Evolutionary conservation across 345 rosid genomes (phyloP).

Genomic region (Hibiscus trionum): DNA sequence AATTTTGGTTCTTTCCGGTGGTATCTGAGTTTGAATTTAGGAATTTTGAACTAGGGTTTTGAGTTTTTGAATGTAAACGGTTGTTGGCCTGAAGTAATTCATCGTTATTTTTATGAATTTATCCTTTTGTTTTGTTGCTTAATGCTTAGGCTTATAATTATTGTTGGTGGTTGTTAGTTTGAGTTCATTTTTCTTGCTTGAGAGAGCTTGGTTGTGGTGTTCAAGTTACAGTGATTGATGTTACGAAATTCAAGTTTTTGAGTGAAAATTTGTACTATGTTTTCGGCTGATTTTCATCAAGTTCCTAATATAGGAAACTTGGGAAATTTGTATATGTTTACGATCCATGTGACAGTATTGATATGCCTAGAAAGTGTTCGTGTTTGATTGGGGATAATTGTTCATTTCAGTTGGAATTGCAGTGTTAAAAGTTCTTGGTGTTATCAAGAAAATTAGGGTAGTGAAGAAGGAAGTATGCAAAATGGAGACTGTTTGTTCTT

Average conservation of each 20-base stretch:
- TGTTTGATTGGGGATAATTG: background rate
- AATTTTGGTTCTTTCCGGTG: background rate
- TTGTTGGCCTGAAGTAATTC: background rate
- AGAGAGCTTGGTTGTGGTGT: background rate
- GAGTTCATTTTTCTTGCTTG: background rate
- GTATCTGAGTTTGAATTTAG: background rate
- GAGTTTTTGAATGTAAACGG: background rate
- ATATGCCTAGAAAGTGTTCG: too few relatives aligned
- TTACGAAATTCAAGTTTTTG: background rate
- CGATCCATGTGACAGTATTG: too few relatives aligned
- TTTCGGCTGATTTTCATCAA: background rate
- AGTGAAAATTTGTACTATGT: background rate
- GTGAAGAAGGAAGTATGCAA: background rate
- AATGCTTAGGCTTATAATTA: background rate
- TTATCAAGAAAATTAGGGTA: background rate
- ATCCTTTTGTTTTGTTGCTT: background rate
- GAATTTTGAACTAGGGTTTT: constrained; percentile 3
- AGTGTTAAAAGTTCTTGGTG: background rate
- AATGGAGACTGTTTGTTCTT: background rate
- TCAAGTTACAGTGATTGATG: background rate
- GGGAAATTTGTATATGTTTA: too few relatives aligned
- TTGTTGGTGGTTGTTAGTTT: background rate
- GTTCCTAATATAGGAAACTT: too few relatives aligned
- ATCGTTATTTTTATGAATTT: background rate
- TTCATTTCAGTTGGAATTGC: background rate